Percentiles rank a stretch among this genome's conserved stretches.
Evolutionary conservation across 2,329 filamentous ascomycete species (phyloP).

Genomic region (Fusarium bactridioides): DNA sequence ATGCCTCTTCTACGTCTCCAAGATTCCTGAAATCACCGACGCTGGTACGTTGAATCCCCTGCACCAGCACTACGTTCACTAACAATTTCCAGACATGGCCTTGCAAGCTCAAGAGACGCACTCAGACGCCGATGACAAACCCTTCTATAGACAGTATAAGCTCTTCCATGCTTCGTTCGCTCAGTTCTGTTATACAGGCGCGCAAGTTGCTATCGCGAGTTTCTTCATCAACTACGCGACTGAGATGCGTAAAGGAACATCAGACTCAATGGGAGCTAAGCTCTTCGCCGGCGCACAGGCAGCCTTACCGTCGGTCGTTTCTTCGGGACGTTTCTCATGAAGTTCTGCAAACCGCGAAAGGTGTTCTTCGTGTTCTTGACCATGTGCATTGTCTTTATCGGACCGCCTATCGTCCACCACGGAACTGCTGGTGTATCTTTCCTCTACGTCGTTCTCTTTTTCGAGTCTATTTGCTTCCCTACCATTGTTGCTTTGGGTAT

Average conservation of each 20-base stretch:
- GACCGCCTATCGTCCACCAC: slow-evolving; percentile 55
- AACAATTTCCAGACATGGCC: slow-evolving; percentile 63
- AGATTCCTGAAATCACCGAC: slow-evolving; percentile 74
- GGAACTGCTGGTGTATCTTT: slow-evolving; percentile 63
- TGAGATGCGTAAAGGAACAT: slow-evolving; percentile 64
- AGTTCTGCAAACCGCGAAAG: slow-evolving; percentile 68
- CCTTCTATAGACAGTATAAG: slow-evolving; percentile 74
- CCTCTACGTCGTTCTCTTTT: slow-evolving; percentile 77
- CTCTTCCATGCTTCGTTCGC: slow-evolving; percentile 79
- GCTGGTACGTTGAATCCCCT: slow-evolving; percentile 42
- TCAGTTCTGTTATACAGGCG: slow-evolving; percentile 81
- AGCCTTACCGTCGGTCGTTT: slow-evolving; percentile 75
- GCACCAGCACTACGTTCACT: neutral
- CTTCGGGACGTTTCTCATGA: slow-evolving; percentile 72
- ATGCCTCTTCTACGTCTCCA: slow-evolving; percentile 70
- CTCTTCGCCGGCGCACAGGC: slow-evolving; percentile 79
- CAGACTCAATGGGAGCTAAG: slow-evolving; percentile 63
- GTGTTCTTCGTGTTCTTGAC: slow-evolving; percentile 74
- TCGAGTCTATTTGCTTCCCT: slow-evolving; percentile 82
- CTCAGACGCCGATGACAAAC: slow-evolving; percentile 64
- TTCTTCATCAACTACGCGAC: slow-evolving; percentile 80
- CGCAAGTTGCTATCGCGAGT: slow-evolving; percentile 70
- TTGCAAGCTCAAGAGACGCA: slow-evolving; percentile 65
- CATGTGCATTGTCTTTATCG: slow-evolving; percentile 69
- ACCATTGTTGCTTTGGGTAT: slow-evolving; percentile 82